Conservation (phyloP, 2,329 filamentous ascomycete genomes). For the Fusarium sp. region DNA sequence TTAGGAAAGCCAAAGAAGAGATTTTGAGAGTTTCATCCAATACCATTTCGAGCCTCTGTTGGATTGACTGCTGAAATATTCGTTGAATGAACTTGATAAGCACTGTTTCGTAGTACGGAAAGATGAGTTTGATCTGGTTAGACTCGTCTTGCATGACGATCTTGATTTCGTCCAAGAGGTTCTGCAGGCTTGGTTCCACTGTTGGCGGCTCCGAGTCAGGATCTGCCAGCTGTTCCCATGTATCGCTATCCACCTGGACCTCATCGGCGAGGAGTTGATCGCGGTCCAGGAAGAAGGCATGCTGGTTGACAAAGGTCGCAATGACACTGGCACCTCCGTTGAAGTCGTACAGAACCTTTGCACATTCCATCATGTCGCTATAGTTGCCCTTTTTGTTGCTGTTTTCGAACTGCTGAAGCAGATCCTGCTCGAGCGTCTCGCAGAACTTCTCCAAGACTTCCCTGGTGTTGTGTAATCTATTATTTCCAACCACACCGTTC, state of each 20-base stretch:
- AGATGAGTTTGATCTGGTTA: slow-evolving; percentile 94
- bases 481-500: slow-evolving; percentile 54
- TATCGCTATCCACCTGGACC: slow-evolving; percentile 76
- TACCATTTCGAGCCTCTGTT: slow-evolving; percentile 94
- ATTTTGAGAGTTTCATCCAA: slow-evolving; percentile 92
- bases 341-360: slow-evolving; percentile 93
- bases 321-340: slow-evolving; percentile 96
- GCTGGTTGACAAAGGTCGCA: slow-evolving; percentile 96
- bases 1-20: slow-evolving; percentile 89
- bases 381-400: slow-evolving; percentile 96
- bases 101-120: slow-evolving; percentile 95
- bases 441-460: slow-evolving; percentile 97
- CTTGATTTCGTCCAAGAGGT: slow-evolving; percentile 90
- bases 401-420: slow-evolving; percentile 95
- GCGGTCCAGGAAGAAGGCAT: slow-evolving; percentile 98
- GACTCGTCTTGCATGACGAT: slow-evolving; percentile 98
- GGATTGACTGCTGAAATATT: slow-evolving; percentile 97
- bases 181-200: slow-evolving; percentile 91
- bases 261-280: slow-evolving; percentile 92
- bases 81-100: slow-evolving; percentile 92
- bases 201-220: slow-evolving; percentile 92
- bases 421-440: slow-evolving; percentile 92
- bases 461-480: slow-evolving; percentile 72
- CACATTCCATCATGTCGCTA: slow-evolving; percentile 97
- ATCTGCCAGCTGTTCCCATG: slow-evolving; percentile 92